phyloP scores from a whole-genome alignment of 2,329 filamentous ascomycete species.

The Colletotrichum higginsianum region DNA sequence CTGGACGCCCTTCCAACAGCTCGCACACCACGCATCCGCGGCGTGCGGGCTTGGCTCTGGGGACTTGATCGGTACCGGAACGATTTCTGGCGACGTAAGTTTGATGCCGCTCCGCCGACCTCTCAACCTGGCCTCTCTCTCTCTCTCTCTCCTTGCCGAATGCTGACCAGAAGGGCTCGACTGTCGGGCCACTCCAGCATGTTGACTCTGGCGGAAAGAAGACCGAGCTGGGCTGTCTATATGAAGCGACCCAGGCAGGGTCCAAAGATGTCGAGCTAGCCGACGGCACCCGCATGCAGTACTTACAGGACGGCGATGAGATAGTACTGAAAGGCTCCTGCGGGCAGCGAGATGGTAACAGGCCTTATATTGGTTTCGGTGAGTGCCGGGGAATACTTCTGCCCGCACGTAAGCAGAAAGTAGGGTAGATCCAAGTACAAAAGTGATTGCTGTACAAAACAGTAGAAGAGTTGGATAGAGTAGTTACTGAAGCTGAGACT shows the following conservation, averaged over 20 bases:
- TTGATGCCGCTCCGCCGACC: neutral
- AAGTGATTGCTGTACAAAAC: too few relatives aligned
- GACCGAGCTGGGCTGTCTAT: conserved; percentile 54
- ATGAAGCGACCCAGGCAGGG: conserved; percentile 56
- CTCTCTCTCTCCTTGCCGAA: too few relatives aligned
- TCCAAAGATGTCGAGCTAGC: conserved; percentile 42
- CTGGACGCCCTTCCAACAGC: conserved; percentile 55
- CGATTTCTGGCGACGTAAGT: conserved; percentile 39
- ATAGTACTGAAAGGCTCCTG: conserved; percentile 49
- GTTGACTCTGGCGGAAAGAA: conserved; percentile 39
- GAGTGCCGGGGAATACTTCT: too few relatives aligned
- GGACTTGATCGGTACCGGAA: conserved; percentile 59
- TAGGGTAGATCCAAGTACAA: too few relatives aligned
- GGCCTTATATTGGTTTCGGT: too few relatives aligned
- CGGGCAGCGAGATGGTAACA: too few relatives aligned
- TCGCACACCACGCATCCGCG: conserved; percentile 53
- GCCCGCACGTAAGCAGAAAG: too few relatives aligned
- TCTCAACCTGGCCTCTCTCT: neutral
- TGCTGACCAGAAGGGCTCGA: conserved; percentile 50
- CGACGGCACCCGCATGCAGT: conserved; percentile 51
- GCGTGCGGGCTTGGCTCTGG: conserved; percentile 54
- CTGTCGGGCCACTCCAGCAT: too few relatives aligned
- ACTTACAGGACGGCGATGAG: conserved; percentile 57
- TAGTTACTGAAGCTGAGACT: too few relatives aligned
- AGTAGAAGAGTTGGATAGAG: too few relatives aligned